Evolutionary conservation across 2,329 filamentous ascomycete genomes (phyloP).

Genomic region (Grosmannia huntii): DNA sequence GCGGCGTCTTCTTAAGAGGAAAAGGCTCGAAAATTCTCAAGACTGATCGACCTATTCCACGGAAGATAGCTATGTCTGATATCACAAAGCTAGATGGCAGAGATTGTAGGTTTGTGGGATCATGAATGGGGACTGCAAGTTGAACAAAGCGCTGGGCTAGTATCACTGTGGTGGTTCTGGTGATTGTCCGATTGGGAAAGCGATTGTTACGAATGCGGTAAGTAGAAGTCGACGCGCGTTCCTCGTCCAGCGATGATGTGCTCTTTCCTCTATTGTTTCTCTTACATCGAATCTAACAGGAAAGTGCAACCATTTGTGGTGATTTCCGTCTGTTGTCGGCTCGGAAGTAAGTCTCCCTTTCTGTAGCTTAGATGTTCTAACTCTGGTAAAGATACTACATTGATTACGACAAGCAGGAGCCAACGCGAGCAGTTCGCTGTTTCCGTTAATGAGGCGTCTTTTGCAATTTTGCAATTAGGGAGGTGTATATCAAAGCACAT

Average conservation of each 20-base stretch:
- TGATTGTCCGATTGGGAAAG: background rate
- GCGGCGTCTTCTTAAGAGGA: background rate
- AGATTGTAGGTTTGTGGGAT: background rate
- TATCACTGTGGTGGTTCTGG: background rate
- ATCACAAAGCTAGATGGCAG: background rate
- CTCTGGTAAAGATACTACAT: background rate
- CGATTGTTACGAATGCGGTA: background rate
- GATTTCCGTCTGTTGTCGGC: background rate
- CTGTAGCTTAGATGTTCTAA: background rate
- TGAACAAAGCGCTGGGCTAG: background rate
- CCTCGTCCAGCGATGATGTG: background rate
- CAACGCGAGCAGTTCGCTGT: background rate
- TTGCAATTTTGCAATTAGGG: background rate
- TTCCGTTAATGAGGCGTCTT: background rate
- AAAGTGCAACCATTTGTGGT: background rate
- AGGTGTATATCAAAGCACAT: background rate
- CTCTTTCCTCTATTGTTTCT: background rate
- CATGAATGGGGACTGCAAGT: background rate
- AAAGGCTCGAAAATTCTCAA: background rate
- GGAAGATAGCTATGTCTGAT: background rate
- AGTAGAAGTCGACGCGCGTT: background rate
- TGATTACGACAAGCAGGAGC: background rate
- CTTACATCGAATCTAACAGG: background rate
- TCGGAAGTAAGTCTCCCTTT: background rate
- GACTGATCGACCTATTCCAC: background rate